Conservation (phyloP, 2,329 filamentous ascomycete species). For the Rugonectria rugulosa region DNA sequence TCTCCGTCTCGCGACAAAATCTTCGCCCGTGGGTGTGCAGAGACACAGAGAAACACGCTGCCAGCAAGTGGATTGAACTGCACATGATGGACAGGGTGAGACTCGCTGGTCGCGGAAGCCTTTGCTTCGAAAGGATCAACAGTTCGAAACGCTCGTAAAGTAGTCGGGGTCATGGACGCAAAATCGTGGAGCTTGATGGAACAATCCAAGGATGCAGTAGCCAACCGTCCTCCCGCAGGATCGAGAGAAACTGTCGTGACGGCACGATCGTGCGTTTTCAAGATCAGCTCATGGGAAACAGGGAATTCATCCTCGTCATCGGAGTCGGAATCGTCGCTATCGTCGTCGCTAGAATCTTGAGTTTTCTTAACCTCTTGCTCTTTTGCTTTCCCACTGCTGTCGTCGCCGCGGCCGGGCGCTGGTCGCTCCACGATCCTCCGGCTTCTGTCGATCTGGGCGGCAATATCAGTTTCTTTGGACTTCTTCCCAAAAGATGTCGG, state of each 20-base stretch:
- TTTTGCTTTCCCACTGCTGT: constrained; percentile 19
- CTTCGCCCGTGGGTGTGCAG: constrained; percentile 88
- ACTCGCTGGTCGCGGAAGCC: constrained; percentile 72
- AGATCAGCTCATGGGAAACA: constrained; percentile 87
- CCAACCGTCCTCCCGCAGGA: constrained; percentile 81
- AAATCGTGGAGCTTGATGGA: constrained; percentile 95
- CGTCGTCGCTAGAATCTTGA: constrained; percentile 57
- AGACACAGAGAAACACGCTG: constrained; percentile 82
- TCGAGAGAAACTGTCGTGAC: constrained; percentile 87
- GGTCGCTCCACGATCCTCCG: constrained; percentile 60
- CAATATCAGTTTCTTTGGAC: constrained; percentile 74
- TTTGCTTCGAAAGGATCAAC: constrained; percentile 87
- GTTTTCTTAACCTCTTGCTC: constrained; percentile 30
- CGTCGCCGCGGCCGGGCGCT: constrained; percentile 19
- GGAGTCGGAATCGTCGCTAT: constrained; percentile 62
- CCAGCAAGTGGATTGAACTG: constrained; percentile 86
- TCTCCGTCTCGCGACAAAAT: constrained; percentile 91
- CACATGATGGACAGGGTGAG: constrained; percentile 86
- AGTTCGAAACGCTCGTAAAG: constrained; percentile 90
- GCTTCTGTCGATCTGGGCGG: constrained; percentile 81
- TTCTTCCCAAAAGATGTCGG: constrained; percentile 88
- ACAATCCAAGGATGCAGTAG: constrained; percentile 92
- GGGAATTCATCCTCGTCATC: constrained; percentile 86
- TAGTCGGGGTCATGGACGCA: constrained; percentile 92
- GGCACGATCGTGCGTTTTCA: constrained; percentile 91